Base-by-base conservation (phyloP, 352 stramenopile genomes). In the Globisporangium solare region DNA sequence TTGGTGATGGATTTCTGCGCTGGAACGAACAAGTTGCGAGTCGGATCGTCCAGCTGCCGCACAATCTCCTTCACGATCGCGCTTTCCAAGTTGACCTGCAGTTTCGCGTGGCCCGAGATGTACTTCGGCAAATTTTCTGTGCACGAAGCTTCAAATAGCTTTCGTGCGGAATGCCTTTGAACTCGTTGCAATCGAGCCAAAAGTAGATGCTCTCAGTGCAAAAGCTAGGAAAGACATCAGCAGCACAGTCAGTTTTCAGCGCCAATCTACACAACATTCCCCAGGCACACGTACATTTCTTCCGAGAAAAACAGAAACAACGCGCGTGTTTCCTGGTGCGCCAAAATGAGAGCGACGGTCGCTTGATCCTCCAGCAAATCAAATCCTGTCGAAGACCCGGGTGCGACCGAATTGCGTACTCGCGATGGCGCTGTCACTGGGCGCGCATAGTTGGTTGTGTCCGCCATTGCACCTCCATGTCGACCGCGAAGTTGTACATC, bases 161-260 rank as follows among this genome's bases (percentile, higher is more conserved):
- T 46, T 69, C 68, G 60, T 90, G 79, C 17, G 79, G 77, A 32
- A 88, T 90, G 54, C 86, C 74, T 58, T 90, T 88, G 64, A 78
- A 90, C 63, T 90, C 77, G 68, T 86, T 85, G 75, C 79, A 90
- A 51, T 90, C 79, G 40, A 90, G 73, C 79, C 79, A 90, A 60
- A 90, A 90, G 79, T 88, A 90, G 54, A 90, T 86, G 53, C 77
- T 90, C 51, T 90, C 79, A 5, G 79, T 85, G 53, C 79, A 90
- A 51, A 87, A 90, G 49, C 79, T 90, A 35, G 24, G n/a, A 55
- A 13, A 46, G 17, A 13, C 0, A 63, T 45, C 12, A 52, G 50
- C 45, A 39, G 4, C 15, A 39, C 55, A n/a, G 22, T 14, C 51
- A 27, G 51, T 46, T 10, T 6, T 43, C 42, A 22, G 31, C 22